These are phyloP conservation scores for Ochetophila trinervis DNA, from an alignment of 306 rosid species.

Conservation along the genomic window DNA sequence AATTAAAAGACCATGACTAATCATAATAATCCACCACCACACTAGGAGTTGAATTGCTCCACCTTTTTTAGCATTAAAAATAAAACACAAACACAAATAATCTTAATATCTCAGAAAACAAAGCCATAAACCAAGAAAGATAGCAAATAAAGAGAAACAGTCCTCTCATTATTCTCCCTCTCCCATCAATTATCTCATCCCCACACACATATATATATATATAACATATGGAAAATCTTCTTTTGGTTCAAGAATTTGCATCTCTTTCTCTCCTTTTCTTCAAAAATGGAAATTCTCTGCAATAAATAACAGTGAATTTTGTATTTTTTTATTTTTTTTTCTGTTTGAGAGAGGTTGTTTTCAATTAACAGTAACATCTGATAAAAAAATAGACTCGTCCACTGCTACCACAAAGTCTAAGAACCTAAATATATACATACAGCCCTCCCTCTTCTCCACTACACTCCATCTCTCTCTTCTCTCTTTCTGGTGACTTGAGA, in stretches of 20 bases:
- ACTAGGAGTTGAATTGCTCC: conserved; percentile 35
- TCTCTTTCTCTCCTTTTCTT: conserved; percentile 16
- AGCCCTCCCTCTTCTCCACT: conserved; percentile 3
- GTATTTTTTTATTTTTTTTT: neutral
- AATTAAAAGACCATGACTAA: conserved; percentile 9
- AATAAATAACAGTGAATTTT: conserved; percentile 49
- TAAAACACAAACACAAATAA: neutral
- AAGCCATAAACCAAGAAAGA: conserved; percentile 25
- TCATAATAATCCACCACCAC: conserved; percentile 27
- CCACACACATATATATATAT: conserved; percentile 5
- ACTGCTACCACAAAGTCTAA: conserved; percentile 32
- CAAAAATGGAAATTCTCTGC: conserved; percentile 24
- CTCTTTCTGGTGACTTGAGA: conserved; percentile 23
- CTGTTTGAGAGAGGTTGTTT: conserved; percentile 35
- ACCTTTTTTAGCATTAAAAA: conserved; percentile 52
- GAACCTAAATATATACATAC: conserved; percentile 21
- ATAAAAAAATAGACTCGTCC: conserved; percentile 18
- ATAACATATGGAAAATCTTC: conserved; percentile 20
- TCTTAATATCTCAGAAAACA: conserved; percentile 40
- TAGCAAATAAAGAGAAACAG: conserved; percentile 37
- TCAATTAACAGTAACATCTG: conserved; percentile 39
- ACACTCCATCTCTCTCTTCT: conserved; percentile 10
- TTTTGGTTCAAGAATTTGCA: conserved; percentile 43
- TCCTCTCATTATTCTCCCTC: conserved; percentile 55
- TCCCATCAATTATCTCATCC: conserved; percentile 72